Percentiles rank a stretch among this genome's conserved stretches.
phyloP scores from a whole-genome alignment of 1,139 yeast species.

The Barnettozyma hawaiiensis region DNA sequence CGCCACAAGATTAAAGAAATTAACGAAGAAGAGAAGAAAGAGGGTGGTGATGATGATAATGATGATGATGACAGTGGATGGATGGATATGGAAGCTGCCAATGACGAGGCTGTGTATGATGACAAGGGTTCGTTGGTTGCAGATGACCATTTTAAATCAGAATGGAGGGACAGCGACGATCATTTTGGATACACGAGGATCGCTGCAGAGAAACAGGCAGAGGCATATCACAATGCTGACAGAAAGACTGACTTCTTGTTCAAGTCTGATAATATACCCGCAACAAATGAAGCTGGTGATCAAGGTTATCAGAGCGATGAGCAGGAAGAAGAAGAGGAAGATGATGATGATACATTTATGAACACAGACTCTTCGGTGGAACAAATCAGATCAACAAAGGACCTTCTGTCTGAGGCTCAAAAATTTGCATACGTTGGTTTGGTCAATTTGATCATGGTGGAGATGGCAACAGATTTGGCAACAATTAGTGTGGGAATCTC shows the following conservation, averaged over 20 bases:
- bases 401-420: slow-evolving; percentile 76
- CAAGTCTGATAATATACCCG: slow-evolving; percentile 24
- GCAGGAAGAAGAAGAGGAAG: slow-evolving; percentile 26
- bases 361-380: slow-evolving; percentile 41
- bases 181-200: slow-evolving; percentile 80
- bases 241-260: slow-evolving; percentile 81
- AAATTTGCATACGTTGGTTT: slow-evolving; percentile 90
- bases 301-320: slow-evolving; percentile 18
- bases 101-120: slow-evolving; percentile 52
- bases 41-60: neutral
- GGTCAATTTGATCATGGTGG: slow-evolving; percentile 66
- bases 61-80: slow-evolving; percentile 33
- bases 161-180: slow-evolving; percentile 22
- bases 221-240: slow-evolving; percentile 66
- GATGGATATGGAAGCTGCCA: slow-evolving; percentile 59
- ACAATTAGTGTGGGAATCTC: slow-evolving; percentile 48
- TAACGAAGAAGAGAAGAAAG: neutral
- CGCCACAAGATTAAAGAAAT: neutral
- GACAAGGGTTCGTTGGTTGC: slow-evolving; percentile 41
- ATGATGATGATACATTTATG: slow-evolving; percentile 29
- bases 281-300: neutral
- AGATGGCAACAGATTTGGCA: slow-evolving; percentile 78
- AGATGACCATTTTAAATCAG: slow-evolving; percentile 13
- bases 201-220: slow-evolving; percentile 83
- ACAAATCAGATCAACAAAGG: slow-evolving; percentile 74